phyloP scores from a whole-genome alignment of 2,329 filamentous ascomycete genomes.

The Knufia petricola region DNA sequence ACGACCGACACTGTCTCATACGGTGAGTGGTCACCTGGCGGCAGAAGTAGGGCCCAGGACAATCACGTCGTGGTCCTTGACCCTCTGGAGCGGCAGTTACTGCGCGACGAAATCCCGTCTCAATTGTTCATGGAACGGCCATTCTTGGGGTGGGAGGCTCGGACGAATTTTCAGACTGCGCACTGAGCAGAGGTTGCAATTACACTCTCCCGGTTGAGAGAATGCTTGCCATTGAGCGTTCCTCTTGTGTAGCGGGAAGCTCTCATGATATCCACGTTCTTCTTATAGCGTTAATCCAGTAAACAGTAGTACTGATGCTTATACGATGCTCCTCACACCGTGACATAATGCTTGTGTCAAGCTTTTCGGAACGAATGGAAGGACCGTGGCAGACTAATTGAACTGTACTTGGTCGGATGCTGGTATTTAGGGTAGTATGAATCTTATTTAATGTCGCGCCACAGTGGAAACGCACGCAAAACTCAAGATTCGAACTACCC shows the following conservation, averaged over 20 bases:
- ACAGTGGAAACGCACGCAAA: too few relatives aligned
- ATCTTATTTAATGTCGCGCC: too few relatives aligned
- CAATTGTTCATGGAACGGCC: constrained; percentile 22
- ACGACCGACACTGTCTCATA: neutral
- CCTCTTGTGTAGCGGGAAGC: too few relatives aligned
- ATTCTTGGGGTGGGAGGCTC: constrained; percentile 18
- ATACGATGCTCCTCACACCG: too few relatives aligned
- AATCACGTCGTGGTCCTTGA: constrained; percentile 17
- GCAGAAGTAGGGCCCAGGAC: constrained; percentile 1
- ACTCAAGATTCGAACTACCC: too few relatives aligned
- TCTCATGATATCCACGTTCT: neutral
- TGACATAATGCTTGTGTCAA: too few relatives aligned
- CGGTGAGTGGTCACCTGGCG: neutral
- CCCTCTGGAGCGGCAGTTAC: constrained; percentile 14
- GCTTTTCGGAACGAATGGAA: too few relatives aligned
- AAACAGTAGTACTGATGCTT: too few relatives aligned
- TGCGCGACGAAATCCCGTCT: constrained; percentile 20
- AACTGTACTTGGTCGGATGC: too few relatives aligned
- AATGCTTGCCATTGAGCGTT: neutral
- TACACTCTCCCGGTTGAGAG: neutral
- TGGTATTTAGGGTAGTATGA: too few relatives aligned
- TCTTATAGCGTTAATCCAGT: too few relatives aligned
- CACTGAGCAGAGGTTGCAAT: constrained; percentile 10
- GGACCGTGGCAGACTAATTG: too few relatives aligned
- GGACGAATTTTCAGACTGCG: constrained; percentile 9